Percentiles rank a stretch among this genome's conserved stretches.
Conservation (phyloP, 306 rosid species). For the Corylus americana region DNA sequence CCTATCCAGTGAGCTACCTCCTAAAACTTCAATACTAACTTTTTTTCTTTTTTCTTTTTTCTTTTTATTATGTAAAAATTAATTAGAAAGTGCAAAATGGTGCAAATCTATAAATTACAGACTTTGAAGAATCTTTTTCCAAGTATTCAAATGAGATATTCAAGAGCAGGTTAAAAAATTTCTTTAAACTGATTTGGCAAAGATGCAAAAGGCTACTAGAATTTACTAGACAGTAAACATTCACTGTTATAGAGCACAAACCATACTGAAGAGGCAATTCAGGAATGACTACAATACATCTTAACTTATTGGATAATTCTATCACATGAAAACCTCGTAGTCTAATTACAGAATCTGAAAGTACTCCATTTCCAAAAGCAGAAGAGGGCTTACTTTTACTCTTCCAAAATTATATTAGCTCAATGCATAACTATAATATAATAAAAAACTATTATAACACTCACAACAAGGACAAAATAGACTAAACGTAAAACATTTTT, state of each 20-base stretch:
- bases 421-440: conserved; percentile 12
- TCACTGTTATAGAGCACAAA: neutral
- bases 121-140: neutral
- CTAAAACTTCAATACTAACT: neutral
- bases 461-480: conserved; percentile 9
- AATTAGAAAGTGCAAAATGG: neutral
- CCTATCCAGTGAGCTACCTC: neutral
- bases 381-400: conserved; percentile 7
- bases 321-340: neutral
- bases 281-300: neutral
- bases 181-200: neutral
- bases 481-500: conserved; percentile 11
- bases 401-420: conserved; percentile 7
- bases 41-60: neutral
- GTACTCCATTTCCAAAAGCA: neutral
- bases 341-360: neutral
- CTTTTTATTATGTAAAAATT: neutral
- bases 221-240: neutral
- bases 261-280: neutral
- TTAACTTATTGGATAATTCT: neutral
- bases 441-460: conserved; percentile 21
- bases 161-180: neutral
- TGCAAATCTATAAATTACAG: neutral
- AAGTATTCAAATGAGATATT: conserved; percentile 1
- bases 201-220: neutral